phyloP scores from a whole-genome alignment of 2,329 filamentous ascomycete species.

The Ascomycota sp. region DNA sequence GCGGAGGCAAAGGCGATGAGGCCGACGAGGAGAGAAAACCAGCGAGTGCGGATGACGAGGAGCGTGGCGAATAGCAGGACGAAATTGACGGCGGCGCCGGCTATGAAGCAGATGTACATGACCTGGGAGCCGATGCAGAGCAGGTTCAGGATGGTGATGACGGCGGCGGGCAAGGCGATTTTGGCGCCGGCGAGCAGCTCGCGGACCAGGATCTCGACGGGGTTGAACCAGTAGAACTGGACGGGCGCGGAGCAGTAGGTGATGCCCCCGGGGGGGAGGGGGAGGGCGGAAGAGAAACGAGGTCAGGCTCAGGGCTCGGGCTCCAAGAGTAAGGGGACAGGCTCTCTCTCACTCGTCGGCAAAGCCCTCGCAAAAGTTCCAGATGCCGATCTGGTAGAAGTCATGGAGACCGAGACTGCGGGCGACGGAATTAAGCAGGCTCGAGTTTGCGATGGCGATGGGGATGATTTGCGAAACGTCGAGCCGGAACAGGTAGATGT shows the following conservation, averaged over 20 bases:
- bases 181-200: slow-evolving; percentile 68
- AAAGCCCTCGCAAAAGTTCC: slow-evolving; percentile 85
- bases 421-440: slow-evolving; percentile 71
- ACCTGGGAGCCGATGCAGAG: slow-evolving; percentile 55
- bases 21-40: slow-evolving; percentile 47
- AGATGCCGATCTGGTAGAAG: slow-evolving; percentile 83
- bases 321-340: background rate
- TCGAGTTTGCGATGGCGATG: slow-evolving; percentile 45
- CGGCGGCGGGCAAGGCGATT: slow-evolving; percentile 57
- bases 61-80: slow-evolving; percentile 48
- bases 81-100: slow-evolving; percentile 47
- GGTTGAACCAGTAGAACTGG: slow-evolving; percentile 77
- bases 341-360: slow-evolving; percentile 27
- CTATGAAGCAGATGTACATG: slow-evolving; percentile 82
- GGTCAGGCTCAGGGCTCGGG: background rate
- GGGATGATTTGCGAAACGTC: slow-evolving; percentile 69
- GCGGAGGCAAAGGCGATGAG: slow-evolving; percentile 47
- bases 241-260: slow-evolving; percentile 53
- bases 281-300: background rate
- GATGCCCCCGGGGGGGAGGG: slow-evolving; percentile 31
- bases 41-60: slow-evolving; percentile 32
- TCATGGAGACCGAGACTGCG: slow-evolving; percentile 75
- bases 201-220: slow-evolving; percentile 57
- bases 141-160: slow-evolving; percentile 53
- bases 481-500: slow-evolving; percentile 71